Evolutionary conservation across 2,329 filamentous ascomycete genomes (phyloP), one percentile per base, ranked within the genome.

Genomic region (Allantophomopsis cytisporea): DNA sequence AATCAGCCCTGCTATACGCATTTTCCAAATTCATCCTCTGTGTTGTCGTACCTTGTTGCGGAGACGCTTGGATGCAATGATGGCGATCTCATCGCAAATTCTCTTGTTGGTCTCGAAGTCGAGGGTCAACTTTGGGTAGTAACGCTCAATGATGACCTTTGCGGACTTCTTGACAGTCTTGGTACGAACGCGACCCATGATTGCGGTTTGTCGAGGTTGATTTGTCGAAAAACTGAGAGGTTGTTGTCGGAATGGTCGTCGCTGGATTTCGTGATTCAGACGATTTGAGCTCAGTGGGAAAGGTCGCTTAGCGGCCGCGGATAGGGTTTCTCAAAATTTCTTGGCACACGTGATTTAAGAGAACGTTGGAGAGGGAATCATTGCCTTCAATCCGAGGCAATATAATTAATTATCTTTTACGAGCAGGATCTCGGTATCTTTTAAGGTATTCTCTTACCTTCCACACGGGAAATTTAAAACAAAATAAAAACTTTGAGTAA

Each of bases 61-160:
- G 60, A 98, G 83, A 64, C 93, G 82, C 85, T 98, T 98, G 59
- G 83, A 93, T 57, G 91, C 86, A 64, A 98, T 98, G 69, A 98
- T 94, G 62, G 91, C 91, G 59, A 98, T 91, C 73, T 98, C 91
- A 87, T 96, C 91, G 75, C 91, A 96, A 61, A 96, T 93, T 60
- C 87, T 78, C 84, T 95, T 95, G 83, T 95, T 95, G 79, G 85
- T 94, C 82, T 98, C 91, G 74, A 98, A 98, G 76, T 98, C 91
- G 62, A 96, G 85, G 51, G 88, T 95, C 66, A 98, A 77, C 71
- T 86, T 87, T 63, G 91, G 91, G 73, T 94, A 93, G 76, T 91
- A 93, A 54, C 83, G 79, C 83, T 95, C 88, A 71, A 98, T 96
- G 74, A 96, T 89, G 78, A 95, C 87, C 84, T 98, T 98, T 73